These are phyloP conservation scores for Piper betle DNA, from an alignment of 164 flowering plant species.

Conservation along the genomic window DNA sequence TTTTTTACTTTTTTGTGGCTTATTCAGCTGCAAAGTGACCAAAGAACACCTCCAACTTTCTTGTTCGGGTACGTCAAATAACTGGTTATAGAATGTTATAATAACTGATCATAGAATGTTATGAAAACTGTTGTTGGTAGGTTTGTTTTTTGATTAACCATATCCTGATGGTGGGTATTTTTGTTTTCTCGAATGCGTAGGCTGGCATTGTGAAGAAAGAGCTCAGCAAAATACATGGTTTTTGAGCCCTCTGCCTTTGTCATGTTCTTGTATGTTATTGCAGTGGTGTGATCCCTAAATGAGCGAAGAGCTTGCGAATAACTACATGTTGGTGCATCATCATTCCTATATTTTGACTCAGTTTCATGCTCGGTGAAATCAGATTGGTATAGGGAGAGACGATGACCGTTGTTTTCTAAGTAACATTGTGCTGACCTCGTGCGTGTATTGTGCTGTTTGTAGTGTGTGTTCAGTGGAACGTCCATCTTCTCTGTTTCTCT, in stretches of 20 bases:
- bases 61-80: slow-evolving; percentile 29
- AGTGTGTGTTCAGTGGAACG: too few species aligned
- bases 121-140: not conserved
- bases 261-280: not conserved
- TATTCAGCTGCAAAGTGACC: slow-evolving; percentile 55
- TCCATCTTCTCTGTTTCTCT: too few species aligned
- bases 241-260: not conserved
- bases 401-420: not conserved
- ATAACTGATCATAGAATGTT: not conserved
- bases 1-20: slow-evolving; percentile 16
- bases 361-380: not conserved
- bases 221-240: slow-evolving; percentile 2
- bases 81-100: too few species aligned
- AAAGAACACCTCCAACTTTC: slow-evolving; percentile 48
- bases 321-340: too few species aligned
- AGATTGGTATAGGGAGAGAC: not conserved
- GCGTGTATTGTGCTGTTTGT: too few species aligned
- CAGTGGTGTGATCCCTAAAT: not conserved
- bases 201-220: slow-evolving; percentile 5
- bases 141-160: too few species aligned
- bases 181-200: not conserved
- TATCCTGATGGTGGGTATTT: not conserved
- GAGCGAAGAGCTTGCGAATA: not conserved
- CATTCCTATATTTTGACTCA: not conserved
- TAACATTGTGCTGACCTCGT: too few species aligned